These are phyloP conservation scores for Suillus cothurnatus DNA, from an alignment of 768 basidiomycete genomes.

Conservation along the genomic window DNA sequence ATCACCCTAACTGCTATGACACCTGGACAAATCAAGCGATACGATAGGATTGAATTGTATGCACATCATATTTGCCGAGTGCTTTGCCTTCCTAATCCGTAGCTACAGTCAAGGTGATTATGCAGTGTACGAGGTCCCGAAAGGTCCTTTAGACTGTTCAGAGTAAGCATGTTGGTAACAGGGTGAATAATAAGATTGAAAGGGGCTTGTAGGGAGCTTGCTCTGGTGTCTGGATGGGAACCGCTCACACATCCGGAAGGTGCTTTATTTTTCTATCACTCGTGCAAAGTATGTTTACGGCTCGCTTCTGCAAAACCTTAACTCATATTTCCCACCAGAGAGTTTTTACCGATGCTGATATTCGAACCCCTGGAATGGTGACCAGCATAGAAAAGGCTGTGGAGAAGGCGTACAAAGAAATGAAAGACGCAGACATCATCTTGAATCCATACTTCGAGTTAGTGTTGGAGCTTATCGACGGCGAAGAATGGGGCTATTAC, in stretches of 20 bases:
- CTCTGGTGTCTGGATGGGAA: not conserved
- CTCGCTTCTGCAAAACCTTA: not conserved
- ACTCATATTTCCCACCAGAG: not conserved
- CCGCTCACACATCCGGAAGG: not conserved
- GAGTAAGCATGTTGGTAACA: not conserved
- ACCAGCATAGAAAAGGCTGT: not conserved
- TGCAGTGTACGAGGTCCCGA: not conserved
- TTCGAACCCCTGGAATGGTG: not conserved
- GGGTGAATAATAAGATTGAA: not conserved
- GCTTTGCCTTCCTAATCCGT: not conserved
- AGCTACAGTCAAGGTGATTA: not conserved
- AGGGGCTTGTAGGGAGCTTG: not conserved
- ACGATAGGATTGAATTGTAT: not conserved
- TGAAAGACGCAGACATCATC: not conserved
- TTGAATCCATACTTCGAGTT: not conserved
- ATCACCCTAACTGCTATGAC: not conserved
- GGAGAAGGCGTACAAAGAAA: not conserved
- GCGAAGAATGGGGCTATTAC: not conserved
- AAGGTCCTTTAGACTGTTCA: conserved; percentile 1
- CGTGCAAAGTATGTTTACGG: not conserved
- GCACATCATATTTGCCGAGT: not conserved
- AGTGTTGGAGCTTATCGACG: not conserved
- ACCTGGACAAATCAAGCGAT: not conserved
- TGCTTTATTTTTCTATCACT: not conserved
- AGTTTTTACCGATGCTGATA: not conserved